Evolutionary conservation across 2,329 filamentous ascomycete genomes (phyloP).

Genomic region (Penicillium sumatraense): DNA sequence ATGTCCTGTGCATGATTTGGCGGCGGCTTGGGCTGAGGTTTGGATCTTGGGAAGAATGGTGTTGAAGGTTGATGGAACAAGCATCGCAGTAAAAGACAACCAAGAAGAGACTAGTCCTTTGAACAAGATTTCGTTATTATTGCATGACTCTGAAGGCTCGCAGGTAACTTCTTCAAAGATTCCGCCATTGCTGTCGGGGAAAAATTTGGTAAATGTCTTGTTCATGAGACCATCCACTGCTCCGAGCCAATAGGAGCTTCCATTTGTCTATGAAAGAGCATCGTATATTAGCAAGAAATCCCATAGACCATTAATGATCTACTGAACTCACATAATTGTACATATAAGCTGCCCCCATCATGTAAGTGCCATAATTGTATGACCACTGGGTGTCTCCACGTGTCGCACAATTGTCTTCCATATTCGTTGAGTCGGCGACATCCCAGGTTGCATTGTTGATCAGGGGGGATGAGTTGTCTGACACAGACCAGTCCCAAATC

Average conservation of each 20-base stretch:
- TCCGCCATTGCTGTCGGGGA: constrained; percentile 41
- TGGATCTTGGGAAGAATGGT: constrained; percentile 63
- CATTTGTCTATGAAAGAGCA: constrained; percentile 47
- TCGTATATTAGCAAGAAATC: background rate
- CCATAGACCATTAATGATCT: background rate
- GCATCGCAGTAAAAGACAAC: constrained; percentile 63
- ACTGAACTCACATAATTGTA: constrained; percentile 62
- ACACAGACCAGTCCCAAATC: constrained; percentile 65
- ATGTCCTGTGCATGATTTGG: constrained; percentile 62
- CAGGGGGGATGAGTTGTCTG: constrained; percentile 50
- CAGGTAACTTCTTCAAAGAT: constrained; percentile 63
- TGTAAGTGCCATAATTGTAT: constrained; percentile 66
- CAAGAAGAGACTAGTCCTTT: constrained; percentile 73
- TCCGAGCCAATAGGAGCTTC: constrained; percentile 58
- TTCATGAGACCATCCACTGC: constrained; percentile 63
- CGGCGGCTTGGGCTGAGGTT: constrained; percentile 63
- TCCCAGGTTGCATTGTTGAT: constrained; percentile 64
- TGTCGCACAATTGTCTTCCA: constrained; percentile 59
- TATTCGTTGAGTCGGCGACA: constrained; percentile 68
- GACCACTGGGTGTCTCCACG: constrained; percentile 69
- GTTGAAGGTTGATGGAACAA: constrained; percentile 64
- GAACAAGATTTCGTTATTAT: constrained; percentile 61
- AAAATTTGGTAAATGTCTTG: constrained; percentile 48
- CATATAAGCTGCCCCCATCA: constrained; percentile 67
- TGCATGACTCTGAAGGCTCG: constrained; percentile 65